phyloP scores from a whole-genome alignment of 257 asterid species.

The Nicotiana otophora region DNA sequence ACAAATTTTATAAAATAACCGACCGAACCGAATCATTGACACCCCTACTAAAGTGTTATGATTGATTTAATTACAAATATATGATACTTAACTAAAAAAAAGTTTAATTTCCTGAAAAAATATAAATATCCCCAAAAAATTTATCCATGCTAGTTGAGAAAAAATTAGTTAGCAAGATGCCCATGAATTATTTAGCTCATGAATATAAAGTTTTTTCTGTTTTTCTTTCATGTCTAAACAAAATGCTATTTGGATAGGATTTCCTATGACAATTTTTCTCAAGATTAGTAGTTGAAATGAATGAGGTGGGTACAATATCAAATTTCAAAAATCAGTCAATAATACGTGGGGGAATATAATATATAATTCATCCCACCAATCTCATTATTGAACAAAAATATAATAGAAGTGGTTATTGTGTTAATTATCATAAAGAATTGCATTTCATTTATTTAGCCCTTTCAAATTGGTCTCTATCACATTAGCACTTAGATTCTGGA shows the following conservation, averaged over 20 bases:
- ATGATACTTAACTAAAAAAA: no score
- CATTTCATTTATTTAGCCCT: background rate
- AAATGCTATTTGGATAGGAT: background rate
- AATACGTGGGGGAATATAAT: background rate
- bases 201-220: background rate
- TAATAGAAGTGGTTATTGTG: background rate
- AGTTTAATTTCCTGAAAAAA: no score
- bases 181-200: no score
- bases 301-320: background rate
- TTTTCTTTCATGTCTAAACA: background rate
- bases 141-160: no score
- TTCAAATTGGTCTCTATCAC: background rate
- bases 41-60: no score
- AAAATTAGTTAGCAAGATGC: no score
- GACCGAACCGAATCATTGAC: no score
- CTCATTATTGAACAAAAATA: background rate
- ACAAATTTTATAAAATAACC: no score
- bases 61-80: no score
- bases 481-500: background rate
- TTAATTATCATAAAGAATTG: background rate
- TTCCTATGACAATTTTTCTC: background rate
- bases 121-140: no score
- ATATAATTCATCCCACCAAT: background rate
- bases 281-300: background rate
- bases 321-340: background rate